These are phyloP conservation scores for Trichoderma virens DNA, from an alignment of 495 filamentous ascomycete species.

Conservation along the genomic window DNA sequence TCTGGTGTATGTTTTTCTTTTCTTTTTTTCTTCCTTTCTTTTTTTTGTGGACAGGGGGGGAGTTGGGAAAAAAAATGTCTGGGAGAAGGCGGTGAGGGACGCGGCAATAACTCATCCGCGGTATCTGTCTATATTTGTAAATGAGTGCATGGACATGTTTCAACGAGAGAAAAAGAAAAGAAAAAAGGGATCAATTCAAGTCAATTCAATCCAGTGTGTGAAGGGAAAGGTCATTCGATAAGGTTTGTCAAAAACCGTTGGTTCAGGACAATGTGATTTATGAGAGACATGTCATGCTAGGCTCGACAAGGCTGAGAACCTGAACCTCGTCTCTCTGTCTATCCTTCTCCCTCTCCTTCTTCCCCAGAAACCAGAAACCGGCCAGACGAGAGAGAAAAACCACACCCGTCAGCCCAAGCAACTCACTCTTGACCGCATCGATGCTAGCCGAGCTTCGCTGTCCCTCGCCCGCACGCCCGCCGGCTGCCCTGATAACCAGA, in stretches of 20 bases:
- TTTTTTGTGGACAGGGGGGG: neutral
- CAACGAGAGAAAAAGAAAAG: neutral
- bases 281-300: too few relatives aligned
- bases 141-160: neutral
- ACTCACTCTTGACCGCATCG: conserved; percentile 6
- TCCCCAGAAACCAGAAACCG: too few relatives aligned
- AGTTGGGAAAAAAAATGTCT: neutral
- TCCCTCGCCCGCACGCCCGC: neutral
- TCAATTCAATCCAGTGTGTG: too few relatives aligned
- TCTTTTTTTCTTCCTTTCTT: neutral
- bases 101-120: neutral
- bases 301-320: neutral
- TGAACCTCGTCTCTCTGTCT: neutral
- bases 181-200: neutral
- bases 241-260: too few relatives aligned
- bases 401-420: too few relatives aligned
- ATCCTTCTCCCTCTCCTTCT: neutral
- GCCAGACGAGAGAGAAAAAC: too few relatives aligned
- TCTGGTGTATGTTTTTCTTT: neutral
- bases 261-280: too few relatives aligned
- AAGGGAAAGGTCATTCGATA: too few relatives aligned
- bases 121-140: neutral
- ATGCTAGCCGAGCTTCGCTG: neutral
- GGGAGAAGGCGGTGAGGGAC: neutral
- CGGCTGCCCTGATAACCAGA: neutral